These are phyloP conservation scores for Sphagnum magellanicum DNA, from an alignment of 228 moss, liverwort and hornwort genomes.

Conservation along the genomic window DNA sequence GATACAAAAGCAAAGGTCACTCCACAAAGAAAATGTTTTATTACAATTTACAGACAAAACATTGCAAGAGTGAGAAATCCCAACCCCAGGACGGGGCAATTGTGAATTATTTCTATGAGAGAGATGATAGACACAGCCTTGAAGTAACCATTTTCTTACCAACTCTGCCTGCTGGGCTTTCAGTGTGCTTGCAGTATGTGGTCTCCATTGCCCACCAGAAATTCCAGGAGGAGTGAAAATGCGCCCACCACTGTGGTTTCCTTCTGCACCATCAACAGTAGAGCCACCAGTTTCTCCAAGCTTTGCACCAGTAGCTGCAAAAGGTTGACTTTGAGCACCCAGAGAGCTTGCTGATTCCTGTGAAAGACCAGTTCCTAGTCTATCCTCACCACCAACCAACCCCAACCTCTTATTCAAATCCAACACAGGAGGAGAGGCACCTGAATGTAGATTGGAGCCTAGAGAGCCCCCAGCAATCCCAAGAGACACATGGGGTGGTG, in stretches of 20 bases:
- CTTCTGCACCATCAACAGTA: conserved; percentile 51
- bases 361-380: conserved; percentile 53
- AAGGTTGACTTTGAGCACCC: conserved; percentile 66
- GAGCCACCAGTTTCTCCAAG: conserved; percentile 52
- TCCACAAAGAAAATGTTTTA: too few relatives aligned
- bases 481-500: conserved; percentile 44
- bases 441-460: neutral
- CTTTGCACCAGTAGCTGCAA: conserved; percentile 56
- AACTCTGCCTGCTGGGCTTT: conserved; percentile 41
- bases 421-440: conserved; percentile 28
- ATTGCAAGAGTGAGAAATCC: too few relatives aligned
- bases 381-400: conserved; percentile 63
- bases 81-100: too few relatives aligned
- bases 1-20: too few relatives aligned
- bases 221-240: conserved; percentile 65
- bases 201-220: conserved; percentile 85
- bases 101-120: too few relatives aligned
- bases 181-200: conserved; percentile 72
- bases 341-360: conserved; percentile 70
- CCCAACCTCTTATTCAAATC: conserved; percentile 73
- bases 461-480: conserved; percentile 8
- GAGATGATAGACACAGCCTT: too few relatives aligned
- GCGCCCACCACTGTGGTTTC: conserved; percentile 50
- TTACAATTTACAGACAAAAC: too few relatives aligned
- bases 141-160: conserved; percentile 20